Evolutionary conservation across 768 basidiomycete genomes (phyloP), one percentile per base, ranked within the genome.

Genomic region (Nidularia sp.): DNA sequence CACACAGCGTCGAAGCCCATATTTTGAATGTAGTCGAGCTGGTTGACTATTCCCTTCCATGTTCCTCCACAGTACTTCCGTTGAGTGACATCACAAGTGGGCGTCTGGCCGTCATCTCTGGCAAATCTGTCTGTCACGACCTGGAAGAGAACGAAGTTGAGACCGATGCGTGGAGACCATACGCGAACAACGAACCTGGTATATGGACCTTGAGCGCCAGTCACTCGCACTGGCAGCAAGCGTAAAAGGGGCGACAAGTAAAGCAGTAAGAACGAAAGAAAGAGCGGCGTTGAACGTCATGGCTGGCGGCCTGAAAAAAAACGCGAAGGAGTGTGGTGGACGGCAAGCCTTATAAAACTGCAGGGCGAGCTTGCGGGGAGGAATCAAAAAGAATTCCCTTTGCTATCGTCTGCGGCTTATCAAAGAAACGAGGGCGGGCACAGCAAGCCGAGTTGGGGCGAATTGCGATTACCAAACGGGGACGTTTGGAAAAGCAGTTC

Each of bases 1-100:
- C 86, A 89, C 44, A 88, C 71, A 64, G 87, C 85, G 47, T 87
- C 86, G 65, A 88, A 89, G 2, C 88, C 88, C 62, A 86, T 82
- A 41, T 74, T 60, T 57, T 86, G 80, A 55, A 91, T 88, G 60
- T 91, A 91, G 61, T 88, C 85, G 31, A 91, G 76, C 60, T 87
- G 82, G 57, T 76, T 69, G 53, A 69, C 74, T 57, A 90, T 75
- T 3, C 79, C 77, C 47, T 70, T 70, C 82, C 84, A 88, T n/a
- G 81, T 83, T 5, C 87, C 87, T 43, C 87, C 86, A 53, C 87
- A 88, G 68, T 83, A 85, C 6, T 78, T 80, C 58, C 79, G 79
- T 25, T 68, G 60, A n/a, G 64, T 65, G 6, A 80, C 75, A 58
- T 84, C 72, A 64, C 86, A 86, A 51, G 72, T 47, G 48, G 70